These are phyloP conservation scores for Effrenium voratum DNA, from an alignment of 73 alveolate species.

Conservation along the genomic window DNA sequence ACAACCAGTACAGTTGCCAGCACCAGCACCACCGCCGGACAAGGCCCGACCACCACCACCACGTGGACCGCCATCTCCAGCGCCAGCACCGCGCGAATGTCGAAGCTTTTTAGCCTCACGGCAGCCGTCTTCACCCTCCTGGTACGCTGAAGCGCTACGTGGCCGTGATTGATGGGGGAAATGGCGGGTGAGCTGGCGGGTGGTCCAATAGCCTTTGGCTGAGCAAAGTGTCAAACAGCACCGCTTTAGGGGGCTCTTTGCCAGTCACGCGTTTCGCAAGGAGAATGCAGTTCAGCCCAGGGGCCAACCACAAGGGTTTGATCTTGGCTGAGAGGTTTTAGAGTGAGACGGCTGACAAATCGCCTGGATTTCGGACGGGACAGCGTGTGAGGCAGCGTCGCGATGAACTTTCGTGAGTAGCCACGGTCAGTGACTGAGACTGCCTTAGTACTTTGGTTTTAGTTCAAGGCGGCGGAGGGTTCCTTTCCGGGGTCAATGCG, in stretches of 20 bases:
- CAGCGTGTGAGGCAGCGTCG: no score
- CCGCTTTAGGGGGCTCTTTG: slow-evolving; percentile 9
- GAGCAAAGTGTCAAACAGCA: not conserved
- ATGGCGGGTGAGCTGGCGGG: not conserved
- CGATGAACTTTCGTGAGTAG: no score
- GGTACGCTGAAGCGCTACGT: not conserved
- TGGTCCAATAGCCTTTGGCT: not conserved
- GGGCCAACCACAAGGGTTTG: no score
- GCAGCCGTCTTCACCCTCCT: not conserved
- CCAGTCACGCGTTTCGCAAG: no score
- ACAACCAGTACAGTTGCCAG: not conserved
- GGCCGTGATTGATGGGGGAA: not conserved
- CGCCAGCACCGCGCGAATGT: not conserved
- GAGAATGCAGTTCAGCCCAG: no score
- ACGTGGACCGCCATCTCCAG: not conserved
- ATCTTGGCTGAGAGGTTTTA: no score
- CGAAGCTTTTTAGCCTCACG: not conserved
- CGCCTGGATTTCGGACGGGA: no score
- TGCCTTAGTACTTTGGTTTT: no score
- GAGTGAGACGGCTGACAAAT: no score
- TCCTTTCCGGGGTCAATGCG: no score
- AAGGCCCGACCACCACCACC: not conserved
- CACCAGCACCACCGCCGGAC: slow-evolving; percentile 10
- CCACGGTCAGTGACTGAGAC: no score
- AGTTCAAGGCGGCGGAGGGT: no score